Conservation (phyloP, 306 rosid genomes). For the Malus domestica region DNA sequence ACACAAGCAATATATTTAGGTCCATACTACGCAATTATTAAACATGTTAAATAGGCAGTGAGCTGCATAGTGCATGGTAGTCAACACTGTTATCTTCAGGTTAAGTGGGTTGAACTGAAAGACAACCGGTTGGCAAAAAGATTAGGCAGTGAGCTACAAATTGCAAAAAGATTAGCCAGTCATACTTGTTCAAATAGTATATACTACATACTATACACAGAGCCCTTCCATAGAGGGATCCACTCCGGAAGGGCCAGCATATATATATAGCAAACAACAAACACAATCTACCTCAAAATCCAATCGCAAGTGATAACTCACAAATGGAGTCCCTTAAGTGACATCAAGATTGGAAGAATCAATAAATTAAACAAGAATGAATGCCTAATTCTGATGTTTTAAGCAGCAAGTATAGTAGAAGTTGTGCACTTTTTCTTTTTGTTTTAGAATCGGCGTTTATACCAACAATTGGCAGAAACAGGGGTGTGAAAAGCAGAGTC, state of each 20-base stretch:
- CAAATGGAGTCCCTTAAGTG: background rate
- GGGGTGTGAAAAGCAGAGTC: background rate
- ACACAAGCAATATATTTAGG: background rate
- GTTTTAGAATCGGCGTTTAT: background rate
- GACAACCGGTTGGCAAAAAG: no score
- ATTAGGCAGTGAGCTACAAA: no score
- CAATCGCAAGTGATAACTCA: background rate
- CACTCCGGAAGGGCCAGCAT: background rate
- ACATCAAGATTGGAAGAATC: background rate
- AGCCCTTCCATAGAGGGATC: background rate
- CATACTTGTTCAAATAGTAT: background rate
- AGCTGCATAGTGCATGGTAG: no score
- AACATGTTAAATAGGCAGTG: no score
- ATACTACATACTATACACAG: background rate
- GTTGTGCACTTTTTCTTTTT: background rate
- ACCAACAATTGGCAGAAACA: background rate
- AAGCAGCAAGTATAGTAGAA: background rate
- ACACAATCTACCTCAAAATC: background rate
- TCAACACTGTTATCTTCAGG: no score
- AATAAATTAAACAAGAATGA: background rate
- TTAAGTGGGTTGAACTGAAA: no score
- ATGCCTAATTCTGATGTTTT: background rate
- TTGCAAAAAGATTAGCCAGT: background rate
- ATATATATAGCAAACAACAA: background rate
- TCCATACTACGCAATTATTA: background rate